Base-by-base conservation (phyloP, 2,329 filamentous ascomycete genomes). In the Fusarium sororula region DNA sequence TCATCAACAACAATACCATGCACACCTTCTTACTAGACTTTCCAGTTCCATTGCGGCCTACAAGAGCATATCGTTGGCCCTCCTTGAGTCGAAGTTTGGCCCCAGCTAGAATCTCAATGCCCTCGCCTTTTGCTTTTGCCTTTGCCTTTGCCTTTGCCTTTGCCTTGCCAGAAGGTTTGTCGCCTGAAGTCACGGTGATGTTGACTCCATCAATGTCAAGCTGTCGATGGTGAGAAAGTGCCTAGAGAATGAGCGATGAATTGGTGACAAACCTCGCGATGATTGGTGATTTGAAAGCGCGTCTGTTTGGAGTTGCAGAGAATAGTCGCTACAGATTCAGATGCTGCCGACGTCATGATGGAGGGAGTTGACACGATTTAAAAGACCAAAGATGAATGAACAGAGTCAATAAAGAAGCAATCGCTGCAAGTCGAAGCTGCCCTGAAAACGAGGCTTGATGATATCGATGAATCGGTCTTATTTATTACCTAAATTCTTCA, bases 21-120 rank as follows among this genome's bases (percentile, higher is more conserved):
- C 26, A 20, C 28, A 13, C 32, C 11, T 20, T 78, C 87, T 81
- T 82, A 92, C 91, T 96, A 8, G 93, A 95, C 79, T 97, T 97
- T 11, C 94, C 94, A 5, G 91, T 92, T 2, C 94, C 94, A 82
- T 97, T 97, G 12, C 93, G 88, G 0, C 94, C 94, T 26, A 96
- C 86, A 4, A 97, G 85, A 0, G 93, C 94, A 85, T 97, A 97
- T 69, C 93, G 88, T 51, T 90, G 86, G 1, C 93, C 92, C 56
- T 91, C 89, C 73, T 96, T 93, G 7, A 97, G 83, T 30, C 91
- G 89, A 41, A 97, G 83, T 64, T 90, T 91, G 3, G 92, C 92
- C 80, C 92, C 90, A 15, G 85, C 85, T 7, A 97, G 85, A 11
- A 97, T 88, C 80, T 96, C 94, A n/a, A 87, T 82, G 15, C 87